Evolutionary conservation across 2,329 filamentous ascomycete species (phyloP).

Genomic region (Epichloe amarillans): DNA sequence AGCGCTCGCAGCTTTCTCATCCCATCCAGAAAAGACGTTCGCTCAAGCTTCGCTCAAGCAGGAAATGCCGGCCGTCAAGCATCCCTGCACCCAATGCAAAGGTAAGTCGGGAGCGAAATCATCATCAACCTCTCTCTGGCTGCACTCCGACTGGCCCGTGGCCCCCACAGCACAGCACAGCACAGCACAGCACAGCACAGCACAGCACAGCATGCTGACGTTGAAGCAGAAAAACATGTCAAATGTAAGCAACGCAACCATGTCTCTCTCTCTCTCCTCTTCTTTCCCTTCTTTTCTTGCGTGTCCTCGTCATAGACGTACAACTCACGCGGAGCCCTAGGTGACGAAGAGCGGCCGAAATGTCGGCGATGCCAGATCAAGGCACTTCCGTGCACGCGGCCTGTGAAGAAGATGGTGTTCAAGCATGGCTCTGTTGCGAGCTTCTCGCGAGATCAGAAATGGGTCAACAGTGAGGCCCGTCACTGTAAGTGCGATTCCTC

Average conservation of each 20-base stretch:
- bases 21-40: not conserved
- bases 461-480: slow-evolving; percentile 22
- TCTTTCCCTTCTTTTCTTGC: too few relatives aligned
- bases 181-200: too few relatives aligned
- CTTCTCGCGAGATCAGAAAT: slow-evolving; percentile 22
- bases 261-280: too few relatives aligned
- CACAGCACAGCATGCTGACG: slow-evolving; percentile 7
- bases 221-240: slow-evolving; percentile 19
- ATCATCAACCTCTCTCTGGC: not conserved
- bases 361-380: slow-evolving; percentile 22
- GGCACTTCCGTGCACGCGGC: slow-evolving; percentile 20
- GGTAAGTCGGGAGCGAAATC: slow-evolving; percentile 10
- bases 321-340: slow-evolving; percentile 10
- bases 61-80: slow-evolving; percentile 20
- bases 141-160: not conserved
- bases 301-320: too few relatives aligned
- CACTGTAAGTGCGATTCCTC: slow-evolving; percentile 17
- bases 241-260: slow-evolving; percentile 16
- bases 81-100: slow-evolving; percentile 23
- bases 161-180: not conserved
- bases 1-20: not conserved
- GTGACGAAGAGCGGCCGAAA: slow-evolving; percentile 24
- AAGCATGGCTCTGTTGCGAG: slow-evolving; percentile 20
- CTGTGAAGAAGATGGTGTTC: slow-evolving; percentile 23
- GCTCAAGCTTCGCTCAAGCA: not conserved